Evolutionary conservation across 208 protist species (phyloP).

Genomic region (Leishmania amazonensis): DNA sequence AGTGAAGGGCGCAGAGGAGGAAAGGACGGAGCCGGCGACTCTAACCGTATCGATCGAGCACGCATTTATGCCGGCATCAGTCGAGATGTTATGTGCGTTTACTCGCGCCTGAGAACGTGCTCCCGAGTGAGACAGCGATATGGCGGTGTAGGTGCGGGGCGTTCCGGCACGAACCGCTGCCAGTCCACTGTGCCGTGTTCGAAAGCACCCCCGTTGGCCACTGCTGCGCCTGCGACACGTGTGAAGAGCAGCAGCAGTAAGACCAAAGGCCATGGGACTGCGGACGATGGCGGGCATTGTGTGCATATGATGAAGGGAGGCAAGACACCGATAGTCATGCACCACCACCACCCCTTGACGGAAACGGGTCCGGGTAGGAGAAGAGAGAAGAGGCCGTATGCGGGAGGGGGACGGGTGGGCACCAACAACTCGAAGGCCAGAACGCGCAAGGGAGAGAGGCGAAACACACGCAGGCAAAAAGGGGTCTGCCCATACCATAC

Average conservation of each 20-base stretch:
- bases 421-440: not conserved
- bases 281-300: not conserved
- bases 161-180: not conserved
- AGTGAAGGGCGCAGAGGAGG: not conserved
- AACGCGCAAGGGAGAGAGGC: not conserved
- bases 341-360: not conserved
- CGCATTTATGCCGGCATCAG: not conserved
- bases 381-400: not conserved
- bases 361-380: not conserved
- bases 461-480: not conserved
- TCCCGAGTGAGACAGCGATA: constrained; percentile 9
- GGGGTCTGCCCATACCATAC: not conserved
- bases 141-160: constrained; percentile 23
- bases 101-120: too few relatives aligned
- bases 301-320: not conserved
- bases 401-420: not conserved
- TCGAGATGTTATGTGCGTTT: not conserved
- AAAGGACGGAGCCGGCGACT: not conserved
- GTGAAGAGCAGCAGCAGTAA: not conserved
- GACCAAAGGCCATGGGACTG: not conserved
- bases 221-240: not conserved
- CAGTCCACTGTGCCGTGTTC: not conserved
- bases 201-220: not conserved
- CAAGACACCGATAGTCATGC: not conserved
- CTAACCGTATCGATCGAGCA: not conserved